phyloP scores from a whole-genome alignment of 2,329 filamentous ascomycete species.

The Tolypocladium sp. region DNA sequence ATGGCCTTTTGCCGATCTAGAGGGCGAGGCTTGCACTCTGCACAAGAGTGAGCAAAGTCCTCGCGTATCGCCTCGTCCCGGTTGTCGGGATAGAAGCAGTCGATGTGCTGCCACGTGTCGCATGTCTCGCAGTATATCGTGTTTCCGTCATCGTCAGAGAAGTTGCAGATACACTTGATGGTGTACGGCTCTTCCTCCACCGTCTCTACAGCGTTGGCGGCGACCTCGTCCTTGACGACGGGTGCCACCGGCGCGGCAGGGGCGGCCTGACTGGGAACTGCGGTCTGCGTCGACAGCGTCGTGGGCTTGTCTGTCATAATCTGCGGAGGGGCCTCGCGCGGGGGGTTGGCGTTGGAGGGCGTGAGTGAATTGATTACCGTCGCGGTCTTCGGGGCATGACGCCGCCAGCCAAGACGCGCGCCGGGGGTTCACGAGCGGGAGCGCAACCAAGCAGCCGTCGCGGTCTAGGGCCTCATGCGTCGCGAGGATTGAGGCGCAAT shows the following conservation, averaged over 20 bases:
- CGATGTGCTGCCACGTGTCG: slow-evolving; percentile 97
- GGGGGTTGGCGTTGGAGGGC: slow-evolving; percentile 21
- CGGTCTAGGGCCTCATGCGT: slow-evolving; percentile 10
- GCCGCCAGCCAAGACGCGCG: slow-evolving; percentile 39
- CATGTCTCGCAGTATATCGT: slow-evolving; percentile 95
- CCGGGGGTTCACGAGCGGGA: slow-evolving; percentile 13
- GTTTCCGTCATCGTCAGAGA: slow-evolving; percentile 89
- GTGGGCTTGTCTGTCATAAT: slow-evolving; percentile 55
- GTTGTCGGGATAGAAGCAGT: slow-evolving; percentile 81
- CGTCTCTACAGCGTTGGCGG: slow-evolving; percentile 37
- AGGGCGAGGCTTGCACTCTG: slow-evolving; percentile 72
- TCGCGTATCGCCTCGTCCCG: slow-evolving; percentile 62
- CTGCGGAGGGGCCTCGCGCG: slow-evolving; percentile 35
- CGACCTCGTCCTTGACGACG: slow-evolving; percentile 29
- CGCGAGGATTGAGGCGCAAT: neutral
- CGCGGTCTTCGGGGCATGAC: slow-evolving; percentile 49
- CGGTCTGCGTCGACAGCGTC: slow-evolving; percentile 44
- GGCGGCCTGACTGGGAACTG: slow-evolving; percentile 44
- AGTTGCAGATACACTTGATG: slow-evolving; percentile 96
- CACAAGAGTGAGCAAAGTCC: slow-evolving; percentile 74
- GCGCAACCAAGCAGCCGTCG: slow-evolving; percentile 8
- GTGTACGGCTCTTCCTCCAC: slow-evolving; percentile 75
- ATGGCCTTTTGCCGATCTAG: slow-evolving; percentile 68
- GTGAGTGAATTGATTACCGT: slow-evolving; percentile 38
- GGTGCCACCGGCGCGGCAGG: slow-evolving; percentile 21